Conservation (phyloP, 2,329 filamentous ascomycete species). For the Trichoderma breve region DNA sequence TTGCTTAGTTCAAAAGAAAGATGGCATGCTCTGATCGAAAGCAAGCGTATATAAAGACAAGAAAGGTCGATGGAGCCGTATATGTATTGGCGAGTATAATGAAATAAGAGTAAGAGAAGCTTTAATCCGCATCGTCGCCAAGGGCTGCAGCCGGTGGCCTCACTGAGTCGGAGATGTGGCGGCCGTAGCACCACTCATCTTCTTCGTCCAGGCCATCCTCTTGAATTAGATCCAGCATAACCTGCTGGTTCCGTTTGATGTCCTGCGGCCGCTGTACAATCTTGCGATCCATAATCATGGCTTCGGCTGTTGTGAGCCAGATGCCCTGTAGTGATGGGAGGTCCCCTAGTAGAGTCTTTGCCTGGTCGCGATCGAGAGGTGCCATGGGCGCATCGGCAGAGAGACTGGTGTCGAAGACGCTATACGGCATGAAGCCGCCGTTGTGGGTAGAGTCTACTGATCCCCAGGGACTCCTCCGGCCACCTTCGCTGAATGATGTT, state of each 20-base stretch:
- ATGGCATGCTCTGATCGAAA: background rate
- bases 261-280: slow-evolving; percentile 58
- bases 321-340: slow-evolving; percentile 58
- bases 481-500: slow-evolving; percentile 28
- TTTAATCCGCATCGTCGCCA: slow-evolving; percentile 48
- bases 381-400: slow-evolving; percentile 63
- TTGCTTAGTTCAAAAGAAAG: slow-evolving; percentile 4
- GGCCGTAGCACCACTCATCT: slow-evolving; percentile 63
- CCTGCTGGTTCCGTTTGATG: slow-evolving; percentile 62
- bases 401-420: slow-evolving; percentile 59
- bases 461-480: slow-evolving; percentile 29
- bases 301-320: slow-evolving; percentile 63
- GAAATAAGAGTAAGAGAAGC: background rate
- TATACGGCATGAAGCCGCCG: slow-evolving; percentile 35
- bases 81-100: background rate
- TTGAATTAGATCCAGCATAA: slow-evolving; percentile 63
- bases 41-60: slow-evolving; percentile 1
- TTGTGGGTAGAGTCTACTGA: slow-evolving; percentile 34
- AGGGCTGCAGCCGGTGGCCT: slow-evolving; percentile 50
- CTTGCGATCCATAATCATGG: slow-evolving; percentile 56
- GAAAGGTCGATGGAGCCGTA: background rate
- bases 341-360: slow-evolving; percentile 51
- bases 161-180: slow-evolving; percentile 52
- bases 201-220: slow-evolving; percentile 58
- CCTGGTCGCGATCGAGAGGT: slow-evolving; percentile 49